Base-by-base conservation (phyloP, 2,329 filamentous ascomycete genomes). In the Colletotrichum sp. region DNA sequence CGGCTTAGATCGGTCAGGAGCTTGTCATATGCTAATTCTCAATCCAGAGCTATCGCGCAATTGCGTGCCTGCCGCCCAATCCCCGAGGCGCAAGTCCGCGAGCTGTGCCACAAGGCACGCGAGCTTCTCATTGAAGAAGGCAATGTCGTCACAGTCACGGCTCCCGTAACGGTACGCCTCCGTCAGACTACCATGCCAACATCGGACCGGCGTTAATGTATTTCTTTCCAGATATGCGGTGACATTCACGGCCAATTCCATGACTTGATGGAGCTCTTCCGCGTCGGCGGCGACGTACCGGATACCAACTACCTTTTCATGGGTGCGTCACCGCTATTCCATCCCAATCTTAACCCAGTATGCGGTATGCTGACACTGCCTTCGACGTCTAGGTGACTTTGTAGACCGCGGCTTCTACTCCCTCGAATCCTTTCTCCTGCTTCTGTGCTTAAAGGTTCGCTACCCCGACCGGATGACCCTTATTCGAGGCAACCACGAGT, bases 381-480 rank as follows among this genome's bases (percentile, higher is more conserved):
- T 24, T 39, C 44, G 15, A 26, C 52, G 10, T 21, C 30, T 78
- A 95, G 94, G 96, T 83, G 96, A 99, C 86, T 99, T 98, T 81
- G 96, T 99, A 83, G 96, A 99, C 85, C 95, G 96, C 79, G 96
- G 96, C 75, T 99, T 98, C 90, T 99, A 99, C 88, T 98, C 95
- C 3, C 93, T 99, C 80, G 96, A 99, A 87, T 97, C 96, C 6
- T 98, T 99, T 83, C 93, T 98, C 77, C 94, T 99, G 71, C 93
- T 99, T 13, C 92, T 99, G 69, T 98, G 96, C 83, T 92, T 99
- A 81, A 99, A 99, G 90, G 96, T 99, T 77, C 94, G 96, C 84
- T 99, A 99, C 83, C 97, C 96, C 69, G 96, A 99, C 85, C 95
- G 97, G 80, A 98, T 99, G 88, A 99, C 97, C 6, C 91, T 99